Conservation (phyloP, 2,329 filamentous ascomycete species). For the Paraphoma chrysanthemicola region DNA sequence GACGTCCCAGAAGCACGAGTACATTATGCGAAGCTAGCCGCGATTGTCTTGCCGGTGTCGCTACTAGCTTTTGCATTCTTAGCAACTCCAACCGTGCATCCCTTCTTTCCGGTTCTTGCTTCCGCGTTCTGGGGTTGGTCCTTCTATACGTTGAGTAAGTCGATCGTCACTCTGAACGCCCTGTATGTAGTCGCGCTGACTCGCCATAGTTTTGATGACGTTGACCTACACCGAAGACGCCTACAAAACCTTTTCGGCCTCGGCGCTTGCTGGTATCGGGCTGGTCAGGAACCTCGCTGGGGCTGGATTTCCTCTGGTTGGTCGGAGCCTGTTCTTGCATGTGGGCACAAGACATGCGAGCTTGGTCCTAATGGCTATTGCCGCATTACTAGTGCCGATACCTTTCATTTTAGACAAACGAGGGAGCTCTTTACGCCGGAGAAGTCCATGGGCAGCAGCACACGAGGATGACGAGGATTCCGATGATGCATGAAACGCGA, state of each 20-base stretch:
- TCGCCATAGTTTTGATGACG: constrained; percentile 51
- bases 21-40: constrained; percentile 49
- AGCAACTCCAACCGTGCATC: constrained; percentile 30
- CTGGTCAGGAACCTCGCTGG: constrained; percentile 48
- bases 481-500: constrained; percentile 13
- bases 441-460: constrained; percentile 49
- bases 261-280: constrained; percentile 51
- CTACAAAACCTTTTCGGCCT: constrained; percentile 54
- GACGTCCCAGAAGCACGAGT: constrained; percentile 54
- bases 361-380: constrained; percentile 36
- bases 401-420: constrained; percentile 44
- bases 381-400: constrained; percentile 38
- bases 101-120: constrained; percentile 58
- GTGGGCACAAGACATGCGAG: constrained; percentile 41
- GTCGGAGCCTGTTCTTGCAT: constrained; percentile 36
- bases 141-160: constrained; percentile 55
- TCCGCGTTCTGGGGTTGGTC: constrained; percentile 59
- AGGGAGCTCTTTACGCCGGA: constrained; percentile 42
- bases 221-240: constrained; percentile 59
- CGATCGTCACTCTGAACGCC: not conserved
- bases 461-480: constrained; percentile 41
- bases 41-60: constrained; percentile 45
- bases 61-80: constrained; percentile 48
- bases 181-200: not conserved
- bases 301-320: constrained; percentile 42